phyloP scores from a whole-genome alignment of 768 basidiomycete genomes.

The Tylopilus balloui region DNA sequence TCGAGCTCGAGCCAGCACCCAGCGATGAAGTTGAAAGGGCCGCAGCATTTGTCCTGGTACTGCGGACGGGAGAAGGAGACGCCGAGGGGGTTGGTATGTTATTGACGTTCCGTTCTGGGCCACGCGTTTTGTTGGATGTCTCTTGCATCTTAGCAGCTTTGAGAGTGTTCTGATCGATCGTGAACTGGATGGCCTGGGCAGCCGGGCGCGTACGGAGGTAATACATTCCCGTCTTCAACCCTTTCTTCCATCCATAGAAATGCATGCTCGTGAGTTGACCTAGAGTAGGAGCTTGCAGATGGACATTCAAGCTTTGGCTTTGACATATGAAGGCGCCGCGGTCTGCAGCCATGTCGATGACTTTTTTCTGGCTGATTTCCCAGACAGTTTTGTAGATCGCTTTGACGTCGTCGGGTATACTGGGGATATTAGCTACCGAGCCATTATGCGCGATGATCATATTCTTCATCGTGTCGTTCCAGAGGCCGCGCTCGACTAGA shows the following conservation, averaged over 20 bases:
- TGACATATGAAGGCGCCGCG: constrained; percentile 98
- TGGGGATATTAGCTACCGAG: constrained; percentile 81
- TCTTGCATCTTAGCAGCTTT: constrained; percentile 45
- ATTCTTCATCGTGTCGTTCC: constrained; percentile 99
- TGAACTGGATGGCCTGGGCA: constrained; percentile 96
- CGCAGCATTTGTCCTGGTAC: constrained; percentile 32
- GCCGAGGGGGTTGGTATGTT: constrained; percentile 25
- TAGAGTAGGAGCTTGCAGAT: constrained; percentile 81
- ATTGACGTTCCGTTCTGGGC: constrained; percentile 11
- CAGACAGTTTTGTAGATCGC: constrained; percentile 99
- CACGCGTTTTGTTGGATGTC: constrained; percentile 15
- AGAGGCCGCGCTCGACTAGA: constrained; percentile 89
- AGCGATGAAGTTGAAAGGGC: constrained; percentile 22
- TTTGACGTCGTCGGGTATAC: constrained; percentile 86
- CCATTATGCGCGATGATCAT: constrained; percentile 97
- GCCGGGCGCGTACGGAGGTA: constrained; percentile 94
- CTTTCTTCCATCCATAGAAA: constrained; percentile 99
- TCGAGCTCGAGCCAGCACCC: constrained; percentile 10
- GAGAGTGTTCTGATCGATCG: constrained; percentile 78
- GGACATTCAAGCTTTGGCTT: constrained; percentile 90
- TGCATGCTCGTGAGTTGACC: constrained; percentile 96
- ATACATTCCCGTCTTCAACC: constrained; percentile 97
- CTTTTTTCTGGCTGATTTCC: constrained; percentile 98
- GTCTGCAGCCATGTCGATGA: constrained; percentile 97
- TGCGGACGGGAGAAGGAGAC: constrained; percentile 23